Evolutionary conservation across 345 rosid species (phyloP), one percentile per base, ranked within the genome.

Genomic region (Melaleuca quinquenervia): DNA sequence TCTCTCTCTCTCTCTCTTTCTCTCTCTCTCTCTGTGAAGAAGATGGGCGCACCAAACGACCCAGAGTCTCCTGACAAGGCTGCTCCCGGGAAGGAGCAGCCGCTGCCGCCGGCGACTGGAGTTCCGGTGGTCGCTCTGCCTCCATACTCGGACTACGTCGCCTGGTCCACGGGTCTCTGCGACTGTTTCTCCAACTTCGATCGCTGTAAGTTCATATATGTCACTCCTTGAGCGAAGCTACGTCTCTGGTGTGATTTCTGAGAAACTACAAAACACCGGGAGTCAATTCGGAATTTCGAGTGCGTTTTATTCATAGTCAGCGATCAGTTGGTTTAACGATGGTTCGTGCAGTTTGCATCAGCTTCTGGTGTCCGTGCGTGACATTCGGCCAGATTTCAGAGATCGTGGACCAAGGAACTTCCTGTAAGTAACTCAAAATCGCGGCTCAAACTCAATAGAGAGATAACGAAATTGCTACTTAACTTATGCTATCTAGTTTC

Each of bases 361-460:
- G 93, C 3, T 90, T 83, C 70, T 93, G 91, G 91, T 93, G 95
- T 45, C 96, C 97, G 3, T 93, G 96, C 50, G 50, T 91, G 36
- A 90, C 95, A 1, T 94, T 95, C 82, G 97, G 96, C 32, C 92
- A 90, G 83, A 90, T 93, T n/a, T 90, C 95, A 1, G 94, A 95
- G 90, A 88, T 93, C 52, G 87, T 90, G 27, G 94, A 93, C 82
- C 82, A 88, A 83, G 98, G 96, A 84, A 85, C 91, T 12, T 90
- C 93, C 20, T 36, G 96, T 94, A 90, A 87, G 89, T 84, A 45
- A 18, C 44, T 36, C 22, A 4, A 18, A 9, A 8, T 45, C 12
- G 11, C 26, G 11, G 48, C 0, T 52, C 24, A 45, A 51, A 51
- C 3, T 49, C n/a, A 11, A 32, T 7, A 4, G 20, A 70, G 45